Percentiles rank a stretch among this genome's conserved stretches.
Conservation (phyloP, 1,284 basidiomycete genomes). For the Psilocybe mexicana region DNA sequence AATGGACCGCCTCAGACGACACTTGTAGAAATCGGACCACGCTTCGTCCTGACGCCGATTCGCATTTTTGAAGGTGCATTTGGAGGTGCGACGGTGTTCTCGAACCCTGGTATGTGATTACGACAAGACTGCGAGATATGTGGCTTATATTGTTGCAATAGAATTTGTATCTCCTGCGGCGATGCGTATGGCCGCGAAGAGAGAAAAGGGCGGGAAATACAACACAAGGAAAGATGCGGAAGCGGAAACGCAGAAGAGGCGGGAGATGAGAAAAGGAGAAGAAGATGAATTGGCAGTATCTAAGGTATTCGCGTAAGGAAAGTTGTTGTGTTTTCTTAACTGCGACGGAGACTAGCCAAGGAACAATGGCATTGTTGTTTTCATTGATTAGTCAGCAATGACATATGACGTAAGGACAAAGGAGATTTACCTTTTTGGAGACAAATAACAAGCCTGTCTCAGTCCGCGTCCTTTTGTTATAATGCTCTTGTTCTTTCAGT, state of each 20-base stretch:
- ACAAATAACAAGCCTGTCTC: constrained; percentile 12
- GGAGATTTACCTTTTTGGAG: constrained; percentile 13
- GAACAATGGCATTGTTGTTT: constrained; percentile 21
- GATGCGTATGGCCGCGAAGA: constrained; percentile 71
- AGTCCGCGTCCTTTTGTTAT: constrained; percentile 12
- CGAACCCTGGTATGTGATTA: constrained; percentile 79
- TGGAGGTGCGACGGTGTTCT: constrained; percentile 92
- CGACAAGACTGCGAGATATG: constrained; percentile 9
- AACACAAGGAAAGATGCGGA: constrained; percentile 79
- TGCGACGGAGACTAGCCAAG: background rate
- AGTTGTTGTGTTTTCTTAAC: constrained; percentile 7
- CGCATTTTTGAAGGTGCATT: constrained; percentile 98
- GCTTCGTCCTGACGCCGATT: constrained; percentile 97
- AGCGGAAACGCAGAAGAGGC: constrained; percentile 65
- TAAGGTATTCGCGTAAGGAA: constrained; percentile 79
- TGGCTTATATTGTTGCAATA: constrained; percentile 28
- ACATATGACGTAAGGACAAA: constrained; percentile 19
- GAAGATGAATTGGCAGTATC: constrained; percentile 85
- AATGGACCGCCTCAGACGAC: constrained; percentile 76
- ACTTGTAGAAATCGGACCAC: constrained; percentile 93
- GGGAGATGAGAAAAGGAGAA: constrained; percentile 61
- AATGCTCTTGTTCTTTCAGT: constrained; percentile 10
- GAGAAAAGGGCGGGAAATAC: constrained; percentile 81
- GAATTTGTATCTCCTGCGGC: constrained; percentile 92
- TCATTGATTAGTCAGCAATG: constrained; percentile 16